phyloP scores from a whole-genome alignment of 1,284 basidiomycete genomes.

The Puccinia sorghi region DNA sequence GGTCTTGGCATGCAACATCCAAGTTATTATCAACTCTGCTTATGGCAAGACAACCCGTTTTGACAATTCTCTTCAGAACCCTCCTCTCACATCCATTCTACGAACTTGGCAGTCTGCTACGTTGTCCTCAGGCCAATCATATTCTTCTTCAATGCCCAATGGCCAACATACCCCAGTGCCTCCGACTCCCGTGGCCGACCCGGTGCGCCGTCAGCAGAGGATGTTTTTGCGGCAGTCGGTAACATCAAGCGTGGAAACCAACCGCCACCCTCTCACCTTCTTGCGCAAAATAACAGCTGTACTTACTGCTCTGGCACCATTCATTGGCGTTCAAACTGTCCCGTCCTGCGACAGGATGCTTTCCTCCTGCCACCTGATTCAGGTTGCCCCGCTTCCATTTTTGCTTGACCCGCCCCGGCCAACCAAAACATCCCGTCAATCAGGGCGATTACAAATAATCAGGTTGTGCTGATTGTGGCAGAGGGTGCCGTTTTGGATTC shows the following conservation, averaged over 20 bases:
- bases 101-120: too few species aligned
- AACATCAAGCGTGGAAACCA: too few species aligned
- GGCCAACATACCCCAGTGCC: too few species aligned
- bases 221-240: not conserved
- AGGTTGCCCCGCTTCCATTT: not conserved
- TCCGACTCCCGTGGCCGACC: too few species aligned
- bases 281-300: too few species aligned
- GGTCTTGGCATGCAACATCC: not conserved
- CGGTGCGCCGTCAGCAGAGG: not conserved
- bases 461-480: not conserved
- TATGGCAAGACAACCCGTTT: not conserved
- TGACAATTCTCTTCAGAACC: too few species aligned
- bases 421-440: not conserved
- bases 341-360: not conserved
- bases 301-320: too few species aligned
- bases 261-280: not conserved
- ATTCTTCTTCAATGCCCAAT: too few species aligned
- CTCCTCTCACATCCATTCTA: too few species aligned
- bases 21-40: not conserved
- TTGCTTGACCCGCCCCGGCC: not conserved
- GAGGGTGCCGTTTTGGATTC: too few species aligned
- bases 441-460: not conserved
- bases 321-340: slow-evolving; percentile 9
- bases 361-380: not conserved
- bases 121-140: too few species aligned